Evolutionary conservation across 2,329 filamentous ascomycete genomes (phyloP).

Genomic region (Tolypocladium tropicale): DNA sequence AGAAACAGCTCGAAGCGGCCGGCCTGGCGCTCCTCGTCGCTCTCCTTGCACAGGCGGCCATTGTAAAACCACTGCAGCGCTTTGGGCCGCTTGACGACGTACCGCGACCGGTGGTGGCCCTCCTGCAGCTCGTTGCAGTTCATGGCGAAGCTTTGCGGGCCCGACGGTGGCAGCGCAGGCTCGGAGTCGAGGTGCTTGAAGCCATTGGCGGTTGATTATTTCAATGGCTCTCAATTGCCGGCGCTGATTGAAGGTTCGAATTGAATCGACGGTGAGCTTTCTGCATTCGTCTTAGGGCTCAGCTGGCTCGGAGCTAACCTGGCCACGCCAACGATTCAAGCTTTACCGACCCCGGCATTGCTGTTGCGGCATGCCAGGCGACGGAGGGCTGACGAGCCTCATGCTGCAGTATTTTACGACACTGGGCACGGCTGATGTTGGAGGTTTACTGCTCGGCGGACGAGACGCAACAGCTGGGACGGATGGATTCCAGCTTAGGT

Average conservation of each 20-base stretch:
- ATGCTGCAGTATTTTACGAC: too few species aligned
- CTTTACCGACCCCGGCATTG: background rate
- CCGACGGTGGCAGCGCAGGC: background rate
- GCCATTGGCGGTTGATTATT: background rate
- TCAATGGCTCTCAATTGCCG: background rate
- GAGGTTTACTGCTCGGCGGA: background rate
- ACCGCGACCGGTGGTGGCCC: conserved; percentile 17
- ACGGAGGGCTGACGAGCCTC: background rate
- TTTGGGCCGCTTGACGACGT: conserved; percentile 24
- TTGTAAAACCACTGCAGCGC: conserved; percentile 36
- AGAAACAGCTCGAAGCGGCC: conserved; percentile 39
- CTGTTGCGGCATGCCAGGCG: background rate
- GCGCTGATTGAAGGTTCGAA: background rate
- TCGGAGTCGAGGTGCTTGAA: background rate
- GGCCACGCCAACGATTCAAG: background rate
- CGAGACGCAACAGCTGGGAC: background rate
- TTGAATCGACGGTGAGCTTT: background rate
- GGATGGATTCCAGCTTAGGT: too few species aligned
- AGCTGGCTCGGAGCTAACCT: background rate
- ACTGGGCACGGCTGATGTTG: too few species aligned
- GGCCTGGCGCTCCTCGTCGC: conserved; percentile 32
- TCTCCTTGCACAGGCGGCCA: conserved; percentile 27
- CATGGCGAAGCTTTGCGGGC: conserved; percentile 12
- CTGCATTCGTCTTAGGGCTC: background rate
- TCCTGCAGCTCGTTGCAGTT: conserved; percentile 27